Conservation (phyloP, 495 filamentous ascomycete genomes). For the Choiromyces venosus region DNA sequence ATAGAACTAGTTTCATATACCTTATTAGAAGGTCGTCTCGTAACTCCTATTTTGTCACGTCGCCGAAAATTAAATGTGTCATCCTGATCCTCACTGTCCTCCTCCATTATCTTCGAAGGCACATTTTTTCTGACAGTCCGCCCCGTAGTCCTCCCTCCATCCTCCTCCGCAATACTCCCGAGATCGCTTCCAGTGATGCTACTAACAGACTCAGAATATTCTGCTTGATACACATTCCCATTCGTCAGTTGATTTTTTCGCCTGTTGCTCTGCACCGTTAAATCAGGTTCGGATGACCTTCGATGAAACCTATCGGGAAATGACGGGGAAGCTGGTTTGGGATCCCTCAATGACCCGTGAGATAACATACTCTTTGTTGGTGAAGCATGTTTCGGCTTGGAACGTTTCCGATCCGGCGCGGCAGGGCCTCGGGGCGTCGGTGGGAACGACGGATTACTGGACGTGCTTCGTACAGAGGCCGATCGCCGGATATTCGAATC, state of each 20-base stretch:
- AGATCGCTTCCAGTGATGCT: conserved; percentile 16
- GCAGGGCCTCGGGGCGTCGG: conserved; percentile 7
- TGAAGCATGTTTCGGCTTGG: background rate
- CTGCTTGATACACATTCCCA: background rate
- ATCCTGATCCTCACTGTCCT: conserved; percentile 8
- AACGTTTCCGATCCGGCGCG: background rate
- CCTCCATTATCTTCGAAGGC: conserved; percentile 6
- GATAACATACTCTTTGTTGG: background rate
- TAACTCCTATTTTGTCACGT: background rate
- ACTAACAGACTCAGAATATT: conserved; percentile 2
- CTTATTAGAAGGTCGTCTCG: background rate
- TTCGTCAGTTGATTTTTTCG: background rate
- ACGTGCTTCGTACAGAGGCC: conserved; percentile 3
- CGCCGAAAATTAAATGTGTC: conserved; percentile 15
- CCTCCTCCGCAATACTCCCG: conserved; percentile 31
- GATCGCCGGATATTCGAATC: background rate
- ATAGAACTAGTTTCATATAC: background rate
- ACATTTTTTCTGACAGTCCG: background rate
- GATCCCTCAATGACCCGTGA: background rate
- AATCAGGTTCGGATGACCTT: background rate
- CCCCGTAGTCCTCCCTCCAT: background rate
- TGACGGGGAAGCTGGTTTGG: background rate
- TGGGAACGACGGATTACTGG: conserved; percentile 8
- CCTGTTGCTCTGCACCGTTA: background rate
- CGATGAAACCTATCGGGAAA: background rate